Evolutionary conservation across 2,329 filamentous ascomycete genomes (phyloP), one percentile per base, ranked within the genome.

Genomic region (Polytolypa hystricis): DNA sequence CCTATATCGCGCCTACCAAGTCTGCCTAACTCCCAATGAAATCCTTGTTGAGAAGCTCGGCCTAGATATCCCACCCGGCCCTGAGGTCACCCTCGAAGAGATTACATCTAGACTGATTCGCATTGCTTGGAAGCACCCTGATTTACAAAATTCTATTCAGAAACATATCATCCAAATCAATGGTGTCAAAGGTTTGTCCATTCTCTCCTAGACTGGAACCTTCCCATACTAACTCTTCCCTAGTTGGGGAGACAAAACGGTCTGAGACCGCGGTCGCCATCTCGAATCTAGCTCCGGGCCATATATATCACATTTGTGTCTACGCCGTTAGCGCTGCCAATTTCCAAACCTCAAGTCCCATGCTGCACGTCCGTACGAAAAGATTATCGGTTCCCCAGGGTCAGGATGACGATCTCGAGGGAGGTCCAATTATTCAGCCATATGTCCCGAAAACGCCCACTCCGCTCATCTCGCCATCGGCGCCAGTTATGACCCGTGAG

Each of bases 121-220:
- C 19, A 70, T 98, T 29, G 86, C 87, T 58, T 98, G 91, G 91
- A 84, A 86, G 43, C 74, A 79, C 41, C 80, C 84, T 0, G 74
- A 75, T 44, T 67, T 69, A 45, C 67, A 73, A 29, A 69, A 71
- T 43, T 73, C 82, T 2, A 82, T 93, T 37, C 73, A 85, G 36
- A 93, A 87, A 62, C 91, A 93, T 55, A 73, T 89, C 30, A 84
- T 98, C 35, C 84, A 93, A 56, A 79, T 98, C 46, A 96, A 98
- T 60, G 89, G 89, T 28, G 79, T 89, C 29, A 84, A 85, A 64
- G 84, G 84, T 91, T 61, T 9, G 42, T 44, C 5, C 44, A 31
- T 35, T 25, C 27, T 40, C n/a, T 12, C 27, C 32, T 20, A 29
- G 10, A 33, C 16, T 32, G 16, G 11, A 12, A n/a, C n/a, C n/a